Base-by-base conservation (phyloP, 768 basidiomycete species). In the Wakefieldia striispora region DNA sequence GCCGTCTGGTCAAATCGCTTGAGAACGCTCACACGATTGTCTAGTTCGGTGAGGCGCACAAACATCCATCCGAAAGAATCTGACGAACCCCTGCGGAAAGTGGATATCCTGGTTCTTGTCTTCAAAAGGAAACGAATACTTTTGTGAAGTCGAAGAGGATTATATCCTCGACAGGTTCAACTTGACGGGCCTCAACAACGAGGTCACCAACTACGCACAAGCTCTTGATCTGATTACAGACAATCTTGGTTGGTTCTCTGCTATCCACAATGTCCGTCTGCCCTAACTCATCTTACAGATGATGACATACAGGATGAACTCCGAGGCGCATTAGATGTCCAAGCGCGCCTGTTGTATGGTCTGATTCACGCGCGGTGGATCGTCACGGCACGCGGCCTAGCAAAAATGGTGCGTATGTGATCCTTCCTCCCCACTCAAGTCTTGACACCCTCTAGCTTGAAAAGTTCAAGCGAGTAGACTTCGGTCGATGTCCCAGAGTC, bases 131-230 rank as follows among this genome's bases (percentile, higher is more conserved):
- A 98, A 99, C 67, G 97, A 99, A 74, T 99, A 99, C 75, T 98
- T 97, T 63, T 97, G 95, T 69, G 95, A 98, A 75, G 93, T 98
- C 54, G 97, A 97, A 66, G 97, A 98, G 64, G 95, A 98, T 70
- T 98, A 97, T 68, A 97, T 99, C 62, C 79, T 97, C 48, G 95
- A 98, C 72, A 83, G 95, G 45, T 97, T 99, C 81, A 98, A 99
- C 71, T 76, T 99, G 49, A 99, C 97, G 3, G 95, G 97, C 4
- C 78, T 98, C 45, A 97, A 97, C 71, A 90, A 88, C 57, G 97
- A 98, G 68, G 92, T 97, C 6, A 81, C 92, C 53, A 94, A 97
- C 70, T 99, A 99, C 62, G 71, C 87, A 0, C 88, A 95, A 60
- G 97, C 97, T 0, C 73, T 98, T 44, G 95, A 98, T 66, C 78